phyloP scores from a whole-genome alignment of 2,329 filamentous ascomycete genomes.

The Claviceps humidiphila region DNA sequence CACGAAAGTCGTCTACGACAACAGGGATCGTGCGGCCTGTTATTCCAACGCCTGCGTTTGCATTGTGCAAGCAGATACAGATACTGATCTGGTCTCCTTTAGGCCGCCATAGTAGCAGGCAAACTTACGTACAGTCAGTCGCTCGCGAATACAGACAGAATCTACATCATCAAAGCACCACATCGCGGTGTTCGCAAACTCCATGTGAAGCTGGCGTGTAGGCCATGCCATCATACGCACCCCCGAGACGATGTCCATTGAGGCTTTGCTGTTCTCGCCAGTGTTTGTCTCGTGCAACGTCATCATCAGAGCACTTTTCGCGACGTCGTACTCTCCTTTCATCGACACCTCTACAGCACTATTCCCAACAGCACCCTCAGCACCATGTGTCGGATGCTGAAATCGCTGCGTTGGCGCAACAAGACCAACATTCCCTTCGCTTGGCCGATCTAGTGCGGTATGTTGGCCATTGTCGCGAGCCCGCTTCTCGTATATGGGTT shows the following conservation, averaged over 20 bases:
- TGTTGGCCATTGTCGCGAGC: constrained; percentile 9
- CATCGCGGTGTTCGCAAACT: too few species aligned
- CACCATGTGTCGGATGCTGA: constrained; percentile 53
- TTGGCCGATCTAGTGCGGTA: constrained; percentile 83
- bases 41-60: too few species aligned
- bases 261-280: constrained; percentile 1
- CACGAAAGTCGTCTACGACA: too few species aligned
- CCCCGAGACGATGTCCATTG: neutral
- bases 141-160: too few species aligned
- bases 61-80: too few species aligned
- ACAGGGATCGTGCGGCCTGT: too few species aligned
- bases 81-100: too few species aligned
- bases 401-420: constrained; percentile 63
- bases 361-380: neutral
- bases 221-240: constrained; percentile 7
- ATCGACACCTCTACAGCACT: neutral
- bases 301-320: neutral
- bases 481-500: neutral
- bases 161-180: too few species aligned
- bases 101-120: too few species aligned
- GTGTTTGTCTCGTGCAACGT: neutral
- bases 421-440: constrained; percentile 68
- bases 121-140: too few species aligned
- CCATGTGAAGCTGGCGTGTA: neutral
- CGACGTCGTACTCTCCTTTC: neutral